Base-by-base conservation (phyloP, 225 moss, liverwort and hornwort genomes). In the Thuidium tamariscinum region DNA sequence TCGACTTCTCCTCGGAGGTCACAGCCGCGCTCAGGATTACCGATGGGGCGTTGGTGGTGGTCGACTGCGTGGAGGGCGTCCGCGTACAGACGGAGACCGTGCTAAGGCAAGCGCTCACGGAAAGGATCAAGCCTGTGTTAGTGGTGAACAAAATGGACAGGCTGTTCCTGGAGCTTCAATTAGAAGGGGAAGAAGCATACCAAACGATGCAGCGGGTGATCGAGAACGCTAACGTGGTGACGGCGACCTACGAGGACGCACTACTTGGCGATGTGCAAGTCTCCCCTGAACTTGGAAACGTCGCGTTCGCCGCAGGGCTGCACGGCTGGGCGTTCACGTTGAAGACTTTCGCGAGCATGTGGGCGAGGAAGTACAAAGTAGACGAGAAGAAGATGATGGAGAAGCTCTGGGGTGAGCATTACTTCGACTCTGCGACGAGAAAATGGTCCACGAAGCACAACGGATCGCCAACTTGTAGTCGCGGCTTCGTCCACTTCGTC, bases 11-110 rank as follows among this genome's bases (percentile, higher is more conserved):
- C 44, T 92, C 92, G 0, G 92, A 92, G 60, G 92, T 92, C 21
- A 92, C 92, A 7, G 92, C 92, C 8, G 92, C 92, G n/a, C 90
- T 92, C 11, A 82, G 92, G 25, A 92, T 92, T 52, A 92, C 92
- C 7, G 90, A 92, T 26, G 92, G 90, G 7, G 92, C 92, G 22
- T 78, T 92, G 46, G 92, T 92, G 71, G 92, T 92, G 68, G 74
- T 92, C 15, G 90, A 92, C 44, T 88, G 90, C 67, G 86, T 92
- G 39, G 92, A 92, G 81, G 92, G 92, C 29, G 92, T 92, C 23
- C 52, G 90, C 26, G 90, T 88, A 7, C 92, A 92, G 76, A 92
- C 92, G 7, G 90, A 92, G 81, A 89, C 89, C 11, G 92, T 90
- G 52, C 86, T 90, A 2, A 86, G 92, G 34, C 92, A 92, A 67